Conservation (phyloP, 1,139 yeast genomes). For the Sugiyamaella japonica region DNA sequence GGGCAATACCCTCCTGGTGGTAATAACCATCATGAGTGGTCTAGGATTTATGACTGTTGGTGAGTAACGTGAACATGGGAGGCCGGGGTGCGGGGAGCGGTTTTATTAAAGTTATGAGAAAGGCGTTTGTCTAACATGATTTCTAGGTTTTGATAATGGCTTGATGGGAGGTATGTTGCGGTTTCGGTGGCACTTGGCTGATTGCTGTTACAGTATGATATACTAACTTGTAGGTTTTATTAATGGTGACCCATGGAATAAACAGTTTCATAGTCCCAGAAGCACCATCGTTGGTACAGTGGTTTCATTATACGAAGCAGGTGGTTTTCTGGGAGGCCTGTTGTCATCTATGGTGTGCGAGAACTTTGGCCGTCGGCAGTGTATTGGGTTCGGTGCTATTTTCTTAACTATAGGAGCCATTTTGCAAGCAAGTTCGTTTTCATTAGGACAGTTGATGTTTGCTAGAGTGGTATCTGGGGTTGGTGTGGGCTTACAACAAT, state of each 20-base stretch:
- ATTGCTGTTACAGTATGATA: too few relatives aligned
- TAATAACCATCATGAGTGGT: constrained; percentile 23
- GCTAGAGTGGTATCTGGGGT: constrained; percentile 60
- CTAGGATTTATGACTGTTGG: constrained; percentile 23
- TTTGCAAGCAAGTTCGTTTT: constrained; percentile 68
- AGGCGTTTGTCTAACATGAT: neutral
- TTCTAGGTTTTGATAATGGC: constrained; percentile 23
- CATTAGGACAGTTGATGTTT: constrained; percentile 34
- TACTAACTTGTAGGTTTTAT: constrained; percentile 16
- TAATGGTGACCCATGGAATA: constrained; percentile 20
- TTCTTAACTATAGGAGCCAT: constrained; percentile 81
- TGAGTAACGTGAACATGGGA: neutral
- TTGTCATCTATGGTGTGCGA: constrained; percentile 54
- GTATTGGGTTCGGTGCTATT: constrained; percentile 48
- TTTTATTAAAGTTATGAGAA: neutral
- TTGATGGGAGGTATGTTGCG: constrained; percentile 22
- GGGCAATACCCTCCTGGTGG: constrained; percentile 20
- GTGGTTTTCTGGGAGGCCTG: constrained; percentile 59
- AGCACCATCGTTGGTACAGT: constrained; percentile 33
- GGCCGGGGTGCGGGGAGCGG: too few relatives aligned
- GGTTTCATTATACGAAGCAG: constrained; percentile 67
- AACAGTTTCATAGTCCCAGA: constrained; percentile 22
- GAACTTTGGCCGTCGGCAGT: constrained; percentile 69
- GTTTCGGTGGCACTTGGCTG: too few relatives aligned
- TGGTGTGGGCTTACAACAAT: constrained; percentile 63